Conservation (phyloP, 1,284 basidiomycete genomes). For the Coniophora puteana region DNA sequence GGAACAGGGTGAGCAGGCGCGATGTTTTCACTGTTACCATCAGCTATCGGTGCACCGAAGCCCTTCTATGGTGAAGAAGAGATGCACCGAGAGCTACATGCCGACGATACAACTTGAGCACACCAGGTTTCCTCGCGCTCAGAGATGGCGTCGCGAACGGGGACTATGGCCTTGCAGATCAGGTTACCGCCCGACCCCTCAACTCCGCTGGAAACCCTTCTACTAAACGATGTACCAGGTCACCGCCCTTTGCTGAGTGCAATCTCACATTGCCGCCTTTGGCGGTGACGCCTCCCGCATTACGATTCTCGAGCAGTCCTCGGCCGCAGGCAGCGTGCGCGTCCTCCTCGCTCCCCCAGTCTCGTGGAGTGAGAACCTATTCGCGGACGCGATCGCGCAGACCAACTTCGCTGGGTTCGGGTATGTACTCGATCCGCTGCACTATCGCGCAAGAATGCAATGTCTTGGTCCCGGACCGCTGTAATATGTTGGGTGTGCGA, state of each 20-base stretch:
- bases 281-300: constrained; percentile 29
- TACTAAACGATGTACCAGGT: constrained; percentile 9
- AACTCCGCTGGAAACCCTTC: neutral
- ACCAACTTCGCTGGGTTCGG: constrained; percentile 45
- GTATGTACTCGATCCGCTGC: constrained; percentile 37
- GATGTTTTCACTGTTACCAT: constrained; percentile 44
- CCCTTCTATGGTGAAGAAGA: neutral
- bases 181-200: neutral
- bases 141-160: constrained; percentile 32
- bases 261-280: constrained; percentile 19
- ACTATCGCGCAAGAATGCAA: constrained; percentile 29
- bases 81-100: neutral
- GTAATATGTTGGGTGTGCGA: constrained; percentile 30
- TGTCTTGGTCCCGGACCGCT: constrained; percentile 31
- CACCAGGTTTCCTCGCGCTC: constrained; percentile 34
- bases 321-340: constrained; percentile 37
- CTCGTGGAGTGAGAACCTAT: constrained; percentile 43
- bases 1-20: constrained; percentile 35
- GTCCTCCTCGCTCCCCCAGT: constrained; percentile 38
- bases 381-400: constrained; percentile 42
- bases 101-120: constrained; percentile 19
- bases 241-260: constrained; percentile 21
- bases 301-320: constrained; percentile 34
- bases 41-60: constrained; percentile 34
- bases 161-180: constrained; percentile 35